Conservation (phyloP, 805 yeast species). For the Candida qinlingensis region DNA sequence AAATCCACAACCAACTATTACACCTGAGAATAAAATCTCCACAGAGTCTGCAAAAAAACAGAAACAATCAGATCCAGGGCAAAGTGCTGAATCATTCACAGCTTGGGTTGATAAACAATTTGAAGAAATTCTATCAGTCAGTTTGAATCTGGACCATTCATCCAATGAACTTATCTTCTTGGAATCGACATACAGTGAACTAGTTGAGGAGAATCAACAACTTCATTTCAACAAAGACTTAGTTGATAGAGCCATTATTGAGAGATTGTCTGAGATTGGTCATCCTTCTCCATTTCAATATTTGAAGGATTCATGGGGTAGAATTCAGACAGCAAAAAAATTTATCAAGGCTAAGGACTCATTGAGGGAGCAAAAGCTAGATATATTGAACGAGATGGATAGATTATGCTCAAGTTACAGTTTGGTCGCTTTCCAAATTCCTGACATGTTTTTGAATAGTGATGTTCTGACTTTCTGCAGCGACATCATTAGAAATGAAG, state of each 20-base stretch:
- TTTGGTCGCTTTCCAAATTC: conserved; percentile 60
- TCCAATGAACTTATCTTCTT: conserved; percentile 12
- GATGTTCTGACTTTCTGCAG: conserved; percentile 24
- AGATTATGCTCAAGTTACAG: conserved; percentile 56
- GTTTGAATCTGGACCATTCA: conserved; percentile 15
- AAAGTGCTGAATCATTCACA: conserved; percentile 4
- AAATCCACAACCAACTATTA: not conserved
- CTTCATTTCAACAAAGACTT: conserved; percentile 13
- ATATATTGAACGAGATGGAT: conserved; percentile 42
- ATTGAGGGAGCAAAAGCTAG: conserved; percentile 31
- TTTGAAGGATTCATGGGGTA: conserved; percentile 40
- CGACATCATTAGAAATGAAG: conserved; percentile 27
- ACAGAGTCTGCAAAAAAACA: not conserved
- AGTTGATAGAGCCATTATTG: conserved; percentile 50
- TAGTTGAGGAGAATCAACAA: conserved; percentile 19
- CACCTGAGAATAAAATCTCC: not conserved
- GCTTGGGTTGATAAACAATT: conserved; percentile 10
- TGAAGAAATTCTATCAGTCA: conserved; percentile 17
- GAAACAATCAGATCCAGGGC: not conserved
- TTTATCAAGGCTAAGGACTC: conserved; percentile 37
- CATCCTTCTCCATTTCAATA: conserved; percentile 41
- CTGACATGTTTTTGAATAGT: conserved; percentile 40
- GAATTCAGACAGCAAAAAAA: conserved; percentile 38
- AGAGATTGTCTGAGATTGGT: conserved; percentile 51
- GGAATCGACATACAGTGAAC: conserved; percentile 20